A percentile compares a stretch with the other conserved stretches of the same genome.
Evolutionary conservation across 1,284 basidiomycete genomes (phyloP).

Genomic region (Macrocybe sp.): DNA sequence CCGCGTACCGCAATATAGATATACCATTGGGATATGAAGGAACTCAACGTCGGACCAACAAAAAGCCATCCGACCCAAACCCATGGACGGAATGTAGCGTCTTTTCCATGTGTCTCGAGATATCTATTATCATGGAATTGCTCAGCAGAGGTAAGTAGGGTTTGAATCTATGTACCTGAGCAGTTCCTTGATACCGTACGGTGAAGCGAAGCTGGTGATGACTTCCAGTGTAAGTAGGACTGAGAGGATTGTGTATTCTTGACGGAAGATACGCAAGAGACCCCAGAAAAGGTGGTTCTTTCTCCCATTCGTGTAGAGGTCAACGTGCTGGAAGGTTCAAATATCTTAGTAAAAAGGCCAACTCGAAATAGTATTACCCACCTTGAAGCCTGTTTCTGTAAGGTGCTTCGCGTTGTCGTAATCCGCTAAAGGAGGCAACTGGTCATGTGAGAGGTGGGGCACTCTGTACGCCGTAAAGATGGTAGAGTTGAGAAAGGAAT

Average conservation of each 20-base stretch:
- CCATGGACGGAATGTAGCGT: conserved; percentile 39
- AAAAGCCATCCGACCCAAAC: conserved; percentile 65
- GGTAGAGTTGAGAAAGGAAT: conserved; percentile 52
- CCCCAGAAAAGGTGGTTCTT: conserved; percentile 31
- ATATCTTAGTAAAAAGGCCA: conserved; percentile 22
- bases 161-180: conserved; percentile 17
- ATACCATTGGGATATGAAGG: conserved; percentile 41
- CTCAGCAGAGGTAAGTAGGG: neutral
- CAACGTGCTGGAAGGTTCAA: conserved; percentile 35
- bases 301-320: conserved; percentile 29
- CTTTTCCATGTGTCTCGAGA: conserved; percentile 36
- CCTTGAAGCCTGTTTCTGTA: conserved; percentile 31
- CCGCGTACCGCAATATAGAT: conserved; percentile 40
- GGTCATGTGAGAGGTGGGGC: conserved; percentile 36
- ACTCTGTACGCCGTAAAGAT: conserved; percentile 41
- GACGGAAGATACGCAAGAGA: conserved; percentile 23
- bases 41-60: conserved; percentile 45
- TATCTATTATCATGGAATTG: conserved; percentile 24
- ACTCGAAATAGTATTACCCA: conserved; percentile 14
- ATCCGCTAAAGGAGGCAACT: conserved; percentile 55
- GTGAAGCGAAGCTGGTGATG: conserved; percentile 34
- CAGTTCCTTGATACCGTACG: conserved; percentile 44
- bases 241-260: conserved; percentile 37
- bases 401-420: conserved; percentile 42
- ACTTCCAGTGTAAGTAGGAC: conserved; percentile 26